phyloP scores from a whole-genome alignment of 352 stramenopile species.

The Phytophthora macrochlamydospora region DNA sequence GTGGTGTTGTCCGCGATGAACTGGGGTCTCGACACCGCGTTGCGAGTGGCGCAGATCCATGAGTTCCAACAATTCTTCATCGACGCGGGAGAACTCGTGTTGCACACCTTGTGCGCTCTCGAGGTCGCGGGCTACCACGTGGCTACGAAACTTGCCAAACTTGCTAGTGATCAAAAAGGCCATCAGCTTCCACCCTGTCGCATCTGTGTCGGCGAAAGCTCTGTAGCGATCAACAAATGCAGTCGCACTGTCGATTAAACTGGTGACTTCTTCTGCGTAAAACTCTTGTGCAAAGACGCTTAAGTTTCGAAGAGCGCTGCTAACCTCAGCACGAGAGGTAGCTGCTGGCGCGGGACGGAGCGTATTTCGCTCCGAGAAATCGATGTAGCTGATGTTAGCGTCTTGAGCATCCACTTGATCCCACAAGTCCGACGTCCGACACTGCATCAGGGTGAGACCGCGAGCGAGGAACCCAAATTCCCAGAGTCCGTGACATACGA shows the following conservation, averaged over 20 bases:
- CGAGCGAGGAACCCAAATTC: constrained; percentile 7
- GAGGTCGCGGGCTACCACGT: background rate
- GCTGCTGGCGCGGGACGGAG: background rate
- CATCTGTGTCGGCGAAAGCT: background rate
- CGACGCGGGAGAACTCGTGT: constrained; percentile 9
- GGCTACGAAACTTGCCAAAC: constrained; percentile 11
- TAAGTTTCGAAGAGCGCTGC: background rate
- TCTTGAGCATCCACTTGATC: constrained; percentile 2
- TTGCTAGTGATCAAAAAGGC: constrained; percentile 19
- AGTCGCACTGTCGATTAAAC: constrained; percentile 1
- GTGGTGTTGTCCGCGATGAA: background rate
- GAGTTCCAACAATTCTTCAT: constrained; percentile 12
- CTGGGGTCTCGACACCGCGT: background rate
- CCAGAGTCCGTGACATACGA: constrained; percentile 6
- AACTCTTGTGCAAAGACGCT: constrained; percentile 1
- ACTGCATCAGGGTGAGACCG: constrained; percentile 12
- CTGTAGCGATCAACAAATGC: constrained; percentile 4
- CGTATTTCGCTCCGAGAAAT: constrained; percentile 11
- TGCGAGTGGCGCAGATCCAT: background rate
- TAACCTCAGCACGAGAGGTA: background rate
- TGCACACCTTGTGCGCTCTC: background rate
- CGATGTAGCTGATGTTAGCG: constrained; percentile 1
- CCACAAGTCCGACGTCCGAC: background rate
- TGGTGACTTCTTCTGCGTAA: background rate
- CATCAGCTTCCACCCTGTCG: constrained; percentile 6